Evolutionary conservation across 108 stramenopile genomes (phyloP), one percentile per base, ranked within the genome.

Genomic region (Parietichytrium sp.): DNA sequence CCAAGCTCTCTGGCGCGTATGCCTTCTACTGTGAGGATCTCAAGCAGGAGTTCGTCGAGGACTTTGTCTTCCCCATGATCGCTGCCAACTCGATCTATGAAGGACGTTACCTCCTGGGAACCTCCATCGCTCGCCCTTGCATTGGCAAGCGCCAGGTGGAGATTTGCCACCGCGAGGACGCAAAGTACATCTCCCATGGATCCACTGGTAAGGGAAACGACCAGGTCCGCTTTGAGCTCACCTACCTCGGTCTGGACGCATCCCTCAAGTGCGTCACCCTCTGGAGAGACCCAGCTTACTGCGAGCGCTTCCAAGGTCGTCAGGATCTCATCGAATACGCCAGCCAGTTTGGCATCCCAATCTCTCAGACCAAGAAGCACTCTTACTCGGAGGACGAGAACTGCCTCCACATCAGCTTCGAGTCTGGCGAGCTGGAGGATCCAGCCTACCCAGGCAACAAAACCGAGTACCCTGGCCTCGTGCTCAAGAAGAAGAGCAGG

Each of bases 201-300:
- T 96, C 98, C 80, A 99, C 98, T 55, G 98, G 98, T 54, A 99
- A 99, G 93, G 98, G 98, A 31, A 99, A 99, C 82, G 98, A 99
- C 85, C 98, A 99, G 89, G 98, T 99, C 6, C 94, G 98, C 33
- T 99, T 99, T 83, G 98, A 99, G 90, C 95, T 99, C 95, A 97
- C 96, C 87, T 93, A 93, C n/a, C 96, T 96, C 89, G 96, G 96
- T 4, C 79, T 99, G 54, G 93, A 92, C 81, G 94, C 98, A 18
- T 94, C 85, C 54, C 94, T 99, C 86, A 85, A 91, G 52, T 94
- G 93, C 82, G 93, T 99, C 79, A 96, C 96, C n/a, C 97, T 96
- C 2, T 99, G 98, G 98, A 86, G 96, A 16, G 95, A 97, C 86
- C 91, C 96, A 29, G 94, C 42, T 47, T 87, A 87, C 84, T 51